Percentiles rank a stretch among this genome's conserved stretches.
These are phyloP conservation scores for Metarhizium robertsii DNA, from an alignment of 2,329 filamentous ascomycete genomes.

Conservation along the genomic window DNA sequence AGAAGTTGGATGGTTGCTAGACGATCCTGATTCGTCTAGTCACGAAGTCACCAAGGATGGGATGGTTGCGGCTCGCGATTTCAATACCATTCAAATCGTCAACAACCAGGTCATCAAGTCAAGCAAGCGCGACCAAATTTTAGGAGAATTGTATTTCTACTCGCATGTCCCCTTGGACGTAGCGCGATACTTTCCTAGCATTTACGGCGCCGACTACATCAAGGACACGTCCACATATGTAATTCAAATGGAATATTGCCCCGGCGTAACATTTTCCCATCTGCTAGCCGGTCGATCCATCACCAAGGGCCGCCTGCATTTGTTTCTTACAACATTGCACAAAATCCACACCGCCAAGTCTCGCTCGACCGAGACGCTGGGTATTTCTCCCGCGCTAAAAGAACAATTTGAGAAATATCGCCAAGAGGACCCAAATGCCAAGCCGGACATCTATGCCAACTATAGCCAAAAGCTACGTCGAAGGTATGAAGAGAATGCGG, in stretches of 20 bases:
- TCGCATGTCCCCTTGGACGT: constrained; percentile 12
- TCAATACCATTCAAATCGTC: constrained; percentile 21
- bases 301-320: constrained; percentile 17
- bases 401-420: no score
- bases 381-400: no score
- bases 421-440: no score
- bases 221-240: constrained; percentile 16
- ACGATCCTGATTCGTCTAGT: no score
- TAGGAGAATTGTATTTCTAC: constrained; percentile 24
- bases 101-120: constrained; percentile 21
- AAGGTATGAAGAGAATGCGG: no score
- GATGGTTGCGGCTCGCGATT: constrained; percentile 20
- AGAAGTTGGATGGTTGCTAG: no score
- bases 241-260: constrained; percentile 19
- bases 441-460: no score
- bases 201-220: constrained; percentile 18
- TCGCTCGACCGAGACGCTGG: no score
- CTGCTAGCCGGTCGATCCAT: constrained; percentile 21
- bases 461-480: no score
- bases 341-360: constrained; percentile 3
- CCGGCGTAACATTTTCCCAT: constrained; percentile 19
- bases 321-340: constrained; percentile 15
- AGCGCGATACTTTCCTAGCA: constrained; percentile 11
- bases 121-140: constrained; percentile 19
- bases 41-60: background rate